A percentile compares a stretch with the other conserved stretches of the same genome.
Evolutionary conservation across 2,329 filamentous ascomycete genomes (phyloP).

Genomic region (Xylaria arbuscula): DNA sequence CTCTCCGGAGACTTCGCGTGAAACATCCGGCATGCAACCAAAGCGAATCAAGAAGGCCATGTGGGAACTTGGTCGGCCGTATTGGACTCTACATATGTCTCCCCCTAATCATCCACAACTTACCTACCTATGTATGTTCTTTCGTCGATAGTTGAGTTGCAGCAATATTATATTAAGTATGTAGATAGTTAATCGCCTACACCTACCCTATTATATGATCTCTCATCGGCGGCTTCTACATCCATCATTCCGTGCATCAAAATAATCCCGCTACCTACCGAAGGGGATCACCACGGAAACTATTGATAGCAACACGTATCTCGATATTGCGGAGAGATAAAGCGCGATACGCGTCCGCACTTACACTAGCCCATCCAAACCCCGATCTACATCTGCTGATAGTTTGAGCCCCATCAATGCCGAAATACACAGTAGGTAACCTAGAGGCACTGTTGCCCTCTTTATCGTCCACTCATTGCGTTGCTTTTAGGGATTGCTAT

Average conservation of each 20-base stretch:
- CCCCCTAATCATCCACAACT: no score
- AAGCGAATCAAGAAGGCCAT: background rate
- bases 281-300: background rate
- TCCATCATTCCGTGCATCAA: background rate
- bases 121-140: no score
- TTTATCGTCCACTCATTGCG: background rate
- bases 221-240: background rate
- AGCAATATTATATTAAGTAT: no score
- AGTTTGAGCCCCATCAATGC: conserved; percentile 1
- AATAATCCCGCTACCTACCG: background rate
- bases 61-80: background rate
- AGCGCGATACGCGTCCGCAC: no score
- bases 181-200: no score
- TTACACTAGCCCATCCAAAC: background rate
- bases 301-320: background rate
- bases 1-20: background rate
- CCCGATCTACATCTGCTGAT: conserved; percentile 9
- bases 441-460: no score
- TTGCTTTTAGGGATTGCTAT: background rate
- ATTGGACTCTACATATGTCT: background rate
- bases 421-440: no score
- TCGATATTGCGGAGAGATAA: no score
- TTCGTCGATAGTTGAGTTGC: no score
- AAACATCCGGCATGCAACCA: conserved; percentile 9
- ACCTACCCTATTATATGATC: no score